phyloP scores from a whole-genome alignment of 2,329 filamentous ascomycete species.

The Byssoonygena ceratinophila region DNA sequence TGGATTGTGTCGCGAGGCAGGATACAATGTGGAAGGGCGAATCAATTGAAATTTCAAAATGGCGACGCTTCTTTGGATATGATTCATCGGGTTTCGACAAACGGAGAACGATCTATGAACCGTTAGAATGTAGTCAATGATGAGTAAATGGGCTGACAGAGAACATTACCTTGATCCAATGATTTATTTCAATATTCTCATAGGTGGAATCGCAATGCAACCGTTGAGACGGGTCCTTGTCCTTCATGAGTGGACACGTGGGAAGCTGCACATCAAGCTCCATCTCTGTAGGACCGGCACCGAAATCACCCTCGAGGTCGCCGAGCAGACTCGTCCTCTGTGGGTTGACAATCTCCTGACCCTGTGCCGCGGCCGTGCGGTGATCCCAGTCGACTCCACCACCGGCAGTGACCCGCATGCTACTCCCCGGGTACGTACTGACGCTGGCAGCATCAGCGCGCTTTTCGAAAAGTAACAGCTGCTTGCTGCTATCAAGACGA shows the following conservation, averaged over 20 bases:
- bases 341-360: conserved; percentile 44
- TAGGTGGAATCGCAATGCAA: conserved; percentile 88
- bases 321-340: conserved; percentile 64
- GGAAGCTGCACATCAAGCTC: conserved; percentile 89
- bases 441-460: conserved; percentile 65
- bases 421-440: conserved; percentile 62
- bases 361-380: conserved; percentile 46
- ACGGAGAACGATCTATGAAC: conserved; percentile 69
- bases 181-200: conserved; percentile 84
- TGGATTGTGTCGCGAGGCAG: conserved; percentile 83
- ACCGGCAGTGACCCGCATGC: conserved; percentile 65
- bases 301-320: conserved; percentile 63
- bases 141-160: not conserved
- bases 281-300: conserved; percentile 81
- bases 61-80: conserved; percentile 67
- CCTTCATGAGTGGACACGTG: conserved; percentile 71
- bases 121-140: conserved; percentile 14
- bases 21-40: conserved; percentile 89
- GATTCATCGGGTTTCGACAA: conserved; percentile 73
- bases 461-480: conserved; percentile 81
- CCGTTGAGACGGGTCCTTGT: conserved; percentile 54
- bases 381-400: conserved; percentile 63
- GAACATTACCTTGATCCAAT: conserved; percentile 82
- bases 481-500: conserved; percentile 69
- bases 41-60: conserved; percentile 94